These are phyloP conservation scores for Metschnikowia lochheadii DNA, from an alignment of 805 yeast species.

Conservation along the genomic window DNA sequence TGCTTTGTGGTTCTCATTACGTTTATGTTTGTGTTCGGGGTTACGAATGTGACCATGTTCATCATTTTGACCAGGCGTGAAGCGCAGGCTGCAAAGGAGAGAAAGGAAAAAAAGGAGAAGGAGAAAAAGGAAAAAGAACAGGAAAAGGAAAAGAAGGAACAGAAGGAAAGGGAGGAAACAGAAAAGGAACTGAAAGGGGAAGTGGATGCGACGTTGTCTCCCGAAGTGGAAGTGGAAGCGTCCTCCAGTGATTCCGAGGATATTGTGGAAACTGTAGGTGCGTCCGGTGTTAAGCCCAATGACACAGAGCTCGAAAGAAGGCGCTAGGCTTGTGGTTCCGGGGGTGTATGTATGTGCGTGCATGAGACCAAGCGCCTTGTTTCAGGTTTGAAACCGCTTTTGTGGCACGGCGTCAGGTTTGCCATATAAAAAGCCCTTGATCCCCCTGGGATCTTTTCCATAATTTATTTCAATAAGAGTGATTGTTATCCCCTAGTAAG, in stretches of 20 bases:
- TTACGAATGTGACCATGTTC: conserved; percentile 35
- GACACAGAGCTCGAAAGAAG: background rate
- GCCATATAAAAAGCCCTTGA: too few relatives aligned
- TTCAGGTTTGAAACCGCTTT: background rate
- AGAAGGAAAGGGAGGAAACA: background rate
- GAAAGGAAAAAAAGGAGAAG: conserved; percentile 2
- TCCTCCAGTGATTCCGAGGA: conserved; percentile 12
- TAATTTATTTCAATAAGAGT: too few relatives aligned
- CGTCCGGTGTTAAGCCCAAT: conserved; percentile 1
- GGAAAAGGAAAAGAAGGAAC: too few relatives aligned
- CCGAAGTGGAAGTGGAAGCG: background rate
- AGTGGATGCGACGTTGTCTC: background rate
- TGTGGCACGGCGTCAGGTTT: too few relatives aligned
- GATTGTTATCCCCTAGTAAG: too few relatives aligned
- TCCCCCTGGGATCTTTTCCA: too few relatives aligned
- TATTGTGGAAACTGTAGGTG: conserved; percentile 9
- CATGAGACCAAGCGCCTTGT: background rate
- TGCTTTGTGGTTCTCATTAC: conserved; percentile 38
- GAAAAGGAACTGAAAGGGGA: background rate
- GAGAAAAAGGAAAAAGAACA: background rate
- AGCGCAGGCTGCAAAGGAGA: conserved; percentile 7
- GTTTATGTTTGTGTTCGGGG: conserved; percentile 42
- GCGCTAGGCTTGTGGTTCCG: background rate
- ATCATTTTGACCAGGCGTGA: conserved; percentile 7
- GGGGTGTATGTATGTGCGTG: background rate